Conservation (phyloP, 73 alveolate species). For the Paramecium pentaurelia region DNA sequence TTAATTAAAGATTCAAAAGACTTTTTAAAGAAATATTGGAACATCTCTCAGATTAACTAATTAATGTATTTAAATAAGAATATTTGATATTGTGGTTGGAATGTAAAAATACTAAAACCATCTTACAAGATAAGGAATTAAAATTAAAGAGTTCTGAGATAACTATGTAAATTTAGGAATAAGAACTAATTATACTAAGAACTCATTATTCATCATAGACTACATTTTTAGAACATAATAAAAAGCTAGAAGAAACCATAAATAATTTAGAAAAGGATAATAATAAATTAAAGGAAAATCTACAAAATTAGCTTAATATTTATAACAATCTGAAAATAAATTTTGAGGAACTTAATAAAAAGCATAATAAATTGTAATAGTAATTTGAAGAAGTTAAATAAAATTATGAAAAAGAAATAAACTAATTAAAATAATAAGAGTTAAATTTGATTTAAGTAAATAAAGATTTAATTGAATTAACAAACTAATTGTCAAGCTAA, state of each 20-base stretch:
- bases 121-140: not conserved
- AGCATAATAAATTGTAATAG: not conserved
- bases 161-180: not conserved
- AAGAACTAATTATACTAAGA: not conserved
- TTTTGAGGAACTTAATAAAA: not conserved
- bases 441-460: not conserved
- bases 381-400: not conserved
- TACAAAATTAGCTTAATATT: not conserved
- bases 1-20: not conserved
- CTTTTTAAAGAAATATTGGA: not conserved
- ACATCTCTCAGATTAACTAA: not conserved
- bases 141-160: not conserved
- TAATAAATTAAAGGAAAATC: not conserved
- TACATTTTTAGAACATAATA: not conserved
- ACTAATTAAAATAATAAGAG: not conserved
- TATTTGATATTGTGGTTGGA: not conserved
- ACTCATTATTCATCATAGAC: not conserved
- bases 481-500: not conserved
- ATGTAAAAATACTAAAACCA: not conserved
- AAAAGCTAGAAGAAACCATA: not conserved
- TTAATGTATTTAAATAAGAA: not conserved
- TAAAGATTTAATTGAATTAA: not conserved
- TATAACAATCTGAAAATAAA: not conserved
- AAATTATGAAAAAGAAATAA: not conserved
- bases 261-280: not conserved